A percentile compares a stretch with the other conserved stretches of the same genome.
phyloP scores from a whole-genome alignment of 345 rosid species.

The Linum lewisii region DNA sequence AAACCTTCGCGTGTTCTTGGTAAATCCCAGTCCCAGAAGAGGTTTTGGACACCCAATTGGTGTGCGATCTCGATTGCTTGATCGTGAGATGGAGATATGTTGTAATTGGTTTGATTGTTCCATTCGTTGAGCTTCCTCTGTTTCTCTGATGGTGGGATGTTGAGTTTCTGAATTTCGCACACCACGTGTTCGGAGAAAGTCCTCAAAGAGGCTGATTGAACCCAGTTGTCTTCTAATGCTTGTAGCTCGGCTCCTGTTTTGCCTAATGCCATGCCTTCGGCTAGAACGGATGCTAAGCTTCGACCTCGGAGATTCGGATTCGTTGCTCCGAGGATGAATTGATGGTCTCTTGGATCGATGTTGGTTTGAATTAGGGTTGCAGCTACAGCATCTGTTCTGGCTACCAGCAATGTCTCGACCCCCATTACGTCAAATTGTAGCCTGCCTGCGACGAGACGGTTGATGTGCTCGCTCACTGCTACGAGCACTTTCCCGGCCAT shows the following conservation, averaged over 20 bases:
- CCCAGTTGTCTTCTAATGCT: slow-evolving; percentile 76
- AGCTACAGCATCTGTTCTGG: slow-evolving; percentile 81
- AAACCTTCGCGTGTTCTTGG: slow-evolving; percentile 95
- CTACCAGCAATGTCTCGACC: slow-evolving; percentile 82
- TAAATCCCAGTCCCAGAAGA: slow-evolving; percentile 99
- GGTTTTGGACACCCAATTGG: slow-evolving; percentile 52
- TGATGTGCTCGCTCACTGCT: slow-evolving; percentile 79
- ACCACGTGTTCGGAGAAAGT: slow-evolving; percentile 62
- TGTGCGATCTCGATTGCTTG: slow-evolving; percentile 62
- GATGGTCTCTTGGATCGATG: slow-evolving; percentile 81
- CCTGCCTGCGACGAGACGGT: slow-evolving; percentile 87
- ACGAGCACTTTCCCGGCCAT: slow-evolving; percentile 98
- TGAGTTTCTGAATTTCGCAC: slow-evolving; percentile 52
- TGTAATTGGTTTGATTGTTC: slow-evolving; percentile 54
- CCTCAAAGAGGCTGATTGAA: slow-evolving; percentile 60
- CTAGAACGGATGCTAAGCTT: slow-evolving; percentile 52
- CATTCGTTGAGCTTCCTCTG: slow-evolving; percentile 52
- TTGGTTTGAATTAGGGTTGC: slow-evolving; percentile 82
- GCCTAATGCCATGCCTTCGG: slow-evolving; percentile 67
- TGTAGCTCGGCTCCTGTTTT: slow-evolving; percentile 74
- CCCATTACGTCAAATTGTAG: slow-evolving; percentile 97
- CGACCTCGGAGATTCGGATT: slow-evolving; percentile 63
- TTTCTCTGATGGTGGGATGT: slow-evolving; percentile 52
- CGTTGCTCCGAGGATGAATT: slow-evolving; percentile 79
- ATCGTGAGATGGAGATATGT: slow-evolving; percentile 63